phyloP scores from a whole-genome alignment of 495 filamentous ascomycete species.

The Talaromyces nanjingensis region DNA sequence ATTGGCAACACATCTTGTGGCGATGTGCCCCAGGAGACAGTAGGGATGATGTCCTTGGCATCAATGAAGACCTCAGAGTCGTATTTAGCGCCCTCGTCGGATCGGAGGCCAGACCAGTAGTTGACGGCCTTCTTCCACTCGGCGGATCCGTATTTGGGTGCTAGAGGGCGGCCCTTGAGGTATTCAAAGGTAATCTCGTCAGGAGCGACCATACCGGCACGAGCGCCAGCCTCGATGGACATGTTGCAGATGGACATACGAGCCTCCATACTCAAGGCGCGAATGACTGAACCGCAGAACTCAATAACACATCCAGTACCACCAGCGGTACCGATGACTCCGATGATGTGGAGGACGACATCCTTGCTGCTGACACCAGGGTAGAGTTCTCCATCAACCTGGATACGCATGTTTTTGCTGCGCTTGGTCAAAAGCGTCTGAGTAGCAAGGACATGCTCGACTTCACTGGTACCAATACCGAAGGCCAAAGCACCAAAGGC shows the following conservation, averaged over 20 bases:
- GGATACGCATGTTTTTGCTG: slow-evolving; percentile 97
- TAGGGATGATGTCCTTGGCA: slow-evolving; percentile 86
- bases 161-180: slow-evolving; percentile 81
- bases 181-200: slow-evolving; percentile 94
- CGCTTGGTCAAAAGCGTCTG: slow-evolving; percentile 90
- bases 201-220: slow-evolving; percentile 94
- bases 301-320: slow-evolving; percentile 94
- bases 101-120: slow-evolving; percentile 84
- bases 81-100: slow-evolving; percentile 78
- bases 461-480: slow-evolving; percentile 96
- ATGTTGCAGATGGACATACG: slow-evolving; percentile 99
- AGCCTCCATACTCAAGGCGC: slow-evolving; percentile 87
- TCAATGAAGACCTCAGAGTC: slow-evolving; percentile 83
- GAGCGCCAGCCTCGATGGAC: slow-evolving; percentile 96
- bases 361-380: slow-evolving; percentile 95
- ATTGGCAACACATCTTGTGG: slow-evolving; percentile 95
- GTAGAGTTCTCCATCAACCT: slow-evolving; percentile 86
- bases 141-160: slow-evolving; percentile 70
- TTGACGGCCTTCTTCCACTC: slow-evolving; percentile 86
- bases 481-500: slow-evolving; percentile 94
- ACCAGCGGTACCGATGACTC: slow-evolving; percentile 89
- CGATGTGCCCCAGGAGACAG: slow-evolving; percentile 94
- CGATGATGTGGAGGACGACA: slow-evolving; percentile 89
- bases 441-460: slow-evolving; percentile 96
- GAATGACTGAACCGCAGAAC: slow-evolving; percentile 91